Conservation (phyloP, 306 rosid species). For the Ceratonia siliqua region DNA sequence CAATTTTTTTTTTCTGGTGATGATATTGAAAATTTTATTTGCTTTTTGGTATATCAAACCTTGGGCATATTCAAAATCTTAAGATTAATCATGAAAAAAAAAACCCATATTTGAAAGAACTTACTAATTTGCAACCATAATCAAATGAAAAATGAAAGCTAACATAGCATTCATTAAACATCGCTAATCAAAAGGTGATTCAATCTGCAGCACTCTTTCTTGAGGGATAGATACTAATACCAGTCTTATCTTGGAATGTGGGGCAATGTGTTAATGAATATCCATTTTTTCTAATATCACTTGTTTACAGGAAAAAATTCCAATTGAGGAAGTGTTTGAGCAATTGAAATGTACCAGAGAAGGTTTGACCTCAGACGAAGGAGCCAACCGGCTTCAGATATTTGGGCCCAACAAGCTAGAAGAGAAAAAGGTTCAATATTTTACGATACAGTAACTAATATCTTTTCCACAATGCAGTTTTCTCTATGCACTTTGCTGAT, state of each 20-base stretch:
- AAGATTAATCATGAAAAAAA: too few species aligned
- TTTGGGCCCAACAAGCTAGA: constrained; percentile 99
- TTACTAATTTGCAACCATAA: background rate
- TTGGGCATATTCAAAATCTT: too few species aligned
- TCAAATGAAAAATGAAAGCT: background rate
- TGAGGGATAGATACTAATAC: constrained; percentile 15
- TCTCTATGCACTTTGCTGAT: constrained; percentile 19
- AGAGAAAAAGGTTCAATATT: constrained; percentile 79
- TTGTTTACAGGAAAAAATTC: constrained; percentile 79
- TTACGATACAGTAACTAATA: background rate
- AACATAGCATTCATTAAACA: background rate
- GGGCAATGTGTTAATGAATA: background rate
- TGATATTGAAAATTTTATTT: too few species aligned
- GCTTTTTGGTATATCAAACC: too few species aligned
- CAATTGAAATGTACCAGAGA: constrained; percentile 85
- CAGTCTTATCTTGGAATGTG: background rate
- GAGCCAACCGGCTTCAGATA: constrained; percentile 76
- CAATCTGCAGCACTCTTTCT: constrained; percentile 1
- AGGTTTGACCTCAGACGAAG: constrained; percentile 71
- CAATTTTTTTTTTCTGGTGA: background rate
- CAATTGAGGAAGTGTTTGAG: constrained; percentile 91
- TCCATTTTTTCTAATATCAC: constrained; percentile 13
- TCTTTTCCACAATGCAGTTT: background rate
- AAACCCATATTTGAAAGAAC: too few species aligned
- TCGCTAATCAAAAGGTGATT: background rate